These are phyloP conservation scores for Pythium insidiosum DNA, from an alignment of 352 stramenopile species.

Conservation along the genomic window DNA sequence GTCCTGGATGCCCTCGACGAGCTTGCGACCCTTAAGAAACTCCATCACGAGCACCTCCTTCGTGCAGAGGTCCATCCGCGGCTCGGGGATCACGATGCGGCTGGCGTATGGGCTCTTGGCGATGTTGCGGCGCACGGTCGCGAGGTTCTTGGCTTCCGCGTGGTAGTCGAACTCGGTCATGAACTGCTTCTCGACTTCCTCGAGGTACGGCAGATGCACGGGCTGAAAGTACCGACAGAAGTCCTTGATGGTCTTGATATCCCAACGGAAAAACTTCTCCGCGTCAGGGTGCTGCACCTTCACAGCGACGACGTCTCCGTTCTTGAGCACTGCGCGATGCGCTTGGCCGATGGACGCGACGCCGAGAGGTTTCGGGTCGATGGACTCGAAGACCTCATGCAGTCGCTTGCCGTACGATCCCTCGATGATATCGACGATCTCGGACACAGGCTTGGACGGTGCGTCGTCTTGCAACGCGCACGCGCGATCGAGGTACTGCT, in stretches of 20 bases:
- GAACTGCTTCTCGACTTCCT: conserved; percentile 97
- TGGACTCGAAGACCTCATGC: conserved; percentile 40
- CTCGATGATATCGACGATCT: conserved; percentile 74
- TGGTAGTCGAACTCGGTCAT: conserved; percentile 97
- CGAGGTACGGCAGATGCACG: conserved; percentile 88
- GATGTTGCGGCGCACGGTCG: conserved; percentile 86
- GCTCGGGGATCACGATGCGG: conserved; percentile 76
- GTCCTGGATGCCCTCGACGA: conserved; percentile 84
- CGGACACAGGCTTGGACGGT: conserved; percentile 58
- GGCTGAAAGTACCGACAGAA: conserved; percentile 95
- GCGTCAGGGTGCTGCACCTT: conserved; percentile 94
- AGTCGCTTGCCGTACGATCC: conserved; percentile 52
- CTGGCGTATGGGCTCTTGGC: conserved; percentile 59
- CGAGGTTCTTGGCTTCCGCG: conserved; percentile 88
- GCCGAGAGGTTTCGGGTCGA: conserved; percentile 68
- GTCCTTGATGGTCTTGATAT: conserved; percentile 95
- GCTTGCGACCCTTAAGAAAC: conserved; percentile 83
- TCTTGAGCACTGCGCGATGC: conserved; percentile 61
- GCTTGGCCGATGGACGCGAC: conserved; percentile 80
- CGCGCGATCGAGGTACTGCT: conserved; percentile 70
- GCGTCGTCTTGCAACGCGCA: conserved; percentile 75
- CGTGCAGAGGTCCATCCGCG: conserved; percentile 86
- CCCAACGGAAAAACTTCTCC: conserved; percentile 91
- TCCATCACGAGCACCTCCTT: conserved; percentile 96
- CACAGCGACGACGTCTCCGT: conserved; percentile 73